phyloP scores from a whole-genome alignment of 2,329 filamentous ascomycete species.

The Coniochaeta prunicola region DNA sequence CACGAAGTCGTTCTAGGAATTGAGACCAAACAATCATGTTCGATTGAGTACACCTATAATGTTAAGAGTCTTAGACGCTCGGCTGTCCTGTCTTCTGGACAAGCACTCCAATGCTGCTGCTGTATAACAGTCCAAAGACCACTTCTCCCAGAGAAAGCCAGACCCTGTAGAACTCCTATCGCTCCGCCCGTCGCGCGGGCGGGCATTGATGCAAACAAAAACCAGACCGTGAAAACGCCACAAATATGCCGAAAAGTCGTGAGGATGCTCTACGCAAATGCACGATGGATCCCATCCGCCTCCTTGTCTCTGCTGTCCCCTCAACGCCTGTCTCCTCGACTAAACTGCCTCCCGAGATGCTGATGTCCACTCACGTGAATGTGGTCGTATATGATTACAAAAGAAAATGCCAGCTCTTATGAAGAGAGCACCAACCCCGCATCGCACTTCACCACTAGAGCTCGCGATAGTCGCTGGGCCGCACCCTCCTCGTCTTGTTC shows the following conservation, averaged over 20 bases:
- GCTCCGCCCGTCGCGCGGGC: not conserved
- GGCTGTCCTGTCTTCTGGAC: not conserved
- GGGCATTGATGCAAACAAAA: not conserved
- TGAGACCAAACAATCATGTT: not conserved
- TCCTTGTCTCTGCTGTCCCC: not conserved
- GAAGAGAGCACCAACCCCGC: not conserved
- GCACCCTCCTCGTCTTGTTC: slow-evolving; percentile 68
- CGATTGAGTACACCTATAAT: not conserved
- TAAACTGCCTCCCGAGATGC: not conserved
- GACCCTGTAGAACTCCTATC: not conserved
- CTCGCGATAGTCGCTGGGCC: slow-evolving; percentile 88
- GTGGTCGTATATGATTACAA: not conserved
- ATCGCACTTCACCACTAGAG: slow-evolving; percentile 39
- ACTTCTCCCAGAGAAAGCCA: not conserved
- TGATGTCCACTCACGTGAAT: not conserved
- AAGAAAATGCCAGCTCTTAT: not conserved
- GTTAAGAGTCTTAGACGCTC: not conserved
- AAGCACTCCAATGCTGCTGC: not conserved
- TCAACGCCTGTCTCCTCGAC: not conserved
- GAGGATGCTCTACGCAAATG: not conserved
- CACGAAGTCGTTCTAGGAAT: no score
- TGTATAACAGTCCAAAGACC: not conserved
- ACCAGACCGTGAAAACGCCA: not conserved
- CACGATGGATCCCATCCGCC: not conserved
- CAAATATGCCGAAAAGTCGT: not conserved